Percentiles rank a stretch among this genome's conserved stretches.
phyloP scores from a whole-genome alignment of 2,329 filamentous ascomycete species.

The Cladobotryum protrusum region DNA sequence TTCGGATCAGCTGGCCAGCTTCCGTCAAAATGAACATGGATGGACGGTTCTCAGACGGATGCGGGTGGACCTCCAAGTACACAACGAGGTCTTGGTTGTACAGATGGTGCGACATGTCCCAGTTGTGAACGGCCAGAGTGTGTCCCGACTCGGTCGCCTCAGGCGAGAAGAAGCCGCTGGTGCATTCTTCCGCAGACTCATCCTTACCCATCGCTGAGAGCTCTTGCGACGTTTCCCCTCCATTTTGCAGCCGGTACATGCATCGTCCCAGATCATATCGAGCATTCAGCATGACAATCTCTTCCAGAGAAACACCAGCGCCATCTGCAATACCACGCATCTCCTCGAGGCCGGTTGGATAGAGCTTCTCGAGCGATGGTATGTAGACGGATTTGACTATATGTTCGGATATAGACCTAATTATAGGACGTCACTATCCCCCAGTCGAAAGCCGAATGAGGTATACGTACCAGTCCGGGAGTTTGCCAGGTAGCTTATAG shows the following conservation, averaged over 20 bases:
- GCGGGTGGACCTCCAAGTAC: conserved; percentile 20
- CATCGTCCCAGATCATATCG: conserved; percentile 44
- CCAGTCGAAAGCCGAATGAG: neutral
- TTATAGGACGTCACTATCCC: neutral
- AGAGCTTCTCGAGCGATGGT: conserved; percentile 6
- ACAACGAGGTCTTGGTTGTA: conserved; percentile 18
- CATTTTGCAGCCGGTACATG: conserved; percentile 1
- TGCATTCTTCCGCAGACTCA: conserved; percentile 41
- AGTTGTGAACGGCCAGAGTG: conserved; percentile 47
- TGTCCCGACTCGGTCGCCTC: conserved; percentile 10
- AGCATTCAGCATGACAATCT: conserved; percentile 53
- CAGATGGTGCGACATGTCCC: conserved; percentile 35
- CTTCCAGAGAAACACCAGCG: conserved; percentile 36
- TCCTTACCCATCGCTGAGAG: conserved; percentile 11
- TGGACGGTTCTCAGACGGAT: conserved; percentile 11
- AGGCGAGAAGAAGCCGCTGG: conserved; percentile 29
- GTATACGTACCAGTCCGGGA: conserved; percentile 3
- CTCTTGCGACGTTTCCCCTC: neutral
- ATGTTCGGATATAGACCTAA: neutral
- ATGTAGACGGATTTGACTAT: conserved; percentile 5
- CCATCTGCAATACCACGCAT: conserved; percentile 49
- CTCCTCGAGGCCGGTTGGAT: conserved; percentile 24
- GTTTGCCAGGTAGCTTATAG: conserved; percentile 8
- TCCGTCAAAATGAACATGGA: conserved; percentile 23
- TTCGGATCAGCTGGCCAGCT: conserved; percentile 23